Percentiles rank a stretch among this genome's conserved stretches.
Conservation (phyloP, 164 flowering plant species). For the Umbilicus rupestris region DNA sequence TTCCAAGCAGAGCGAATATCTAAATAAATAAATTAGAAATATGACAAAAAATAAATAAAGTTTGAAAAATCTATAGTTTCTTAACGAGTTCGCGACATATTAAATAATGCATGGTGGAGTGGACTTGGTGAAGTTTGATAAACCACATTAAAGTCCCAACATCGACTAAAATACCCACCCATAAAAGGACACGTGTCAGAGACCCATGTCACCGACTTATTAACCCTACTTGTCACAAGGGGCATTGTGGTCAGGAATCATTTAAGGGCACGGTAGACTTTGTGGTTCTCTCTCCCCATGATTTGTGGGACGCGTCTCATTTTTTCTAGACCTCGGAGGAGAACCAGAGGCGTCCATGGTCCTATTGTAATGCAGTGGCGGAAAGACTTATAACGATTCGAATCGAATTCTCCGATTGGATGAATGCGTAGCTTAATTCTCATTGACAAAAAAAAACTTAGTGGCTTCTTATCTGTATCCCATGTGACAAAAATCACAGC, state of each 20-base stretch:
- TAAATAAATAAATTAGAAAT: no score
- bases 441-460: no score
- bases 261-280: not conserved
- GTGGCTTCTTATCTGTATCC: slow-evolving; percentile 1
- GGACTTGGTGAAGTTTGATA: not conserved
- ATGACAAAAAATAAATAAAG: no score
- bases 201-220: slow-evolving; percentile 4
- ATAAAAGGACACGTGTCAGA: not conserved
- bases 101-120: not conserved
- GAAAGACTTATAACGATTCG: no score
- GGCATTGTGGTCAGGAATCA: not conserved
- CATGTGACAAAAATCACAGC: slow-evolving; percentile 2
- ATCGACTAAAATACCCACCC: not conserved
- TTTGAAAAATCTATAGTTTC: no score
- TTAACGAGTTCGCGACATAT: no score
- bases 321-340: no score
- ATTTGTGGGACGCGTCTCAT: no score
- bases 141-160: not conserved
- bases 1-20: no score
- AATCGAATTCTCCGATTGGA: no score
- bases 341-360: not conserved
- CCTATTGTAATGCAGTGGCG: no score
- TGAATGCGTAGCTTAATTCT: not conserved
- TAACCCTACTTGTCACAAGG: not conserved
- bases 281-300: no score